A percentile compares a stretch with the other conserved stretches of the same genome.
Evolutionary conservation across 2,329 filamentous ascomycete species (phyloP).

Genomic region (Aspergillus viridinutans): DNA sequence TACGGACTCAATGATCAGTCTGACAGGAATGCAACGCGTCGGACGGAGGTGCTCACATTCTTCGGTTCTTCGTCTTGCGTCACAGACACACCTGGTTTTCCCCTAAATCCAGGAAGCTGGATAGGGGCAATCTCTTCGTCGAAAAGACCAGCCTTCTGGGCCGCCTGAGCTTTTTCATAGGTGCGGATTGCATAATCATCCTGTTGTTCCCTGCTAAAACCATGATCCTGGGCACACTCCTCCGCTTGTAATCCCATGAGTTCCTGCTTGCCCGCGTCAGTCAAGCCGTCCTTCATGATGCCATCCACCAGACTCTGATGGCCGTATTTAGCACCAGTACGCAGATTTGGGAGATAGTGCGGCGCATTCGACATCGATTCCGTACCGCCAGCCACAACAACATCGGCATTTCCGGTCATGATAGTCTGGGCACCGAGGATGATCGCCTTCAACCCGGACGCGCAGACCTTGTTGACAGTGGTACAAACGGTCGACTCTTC

Average conservation of each 20-base stretch:
- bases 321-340: conserved; percentile 88
- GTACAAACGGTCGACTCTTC: conserved; percentile 75
- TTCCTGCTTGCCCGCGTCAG: conserved; percentile 84
- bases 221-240: conserved; percentile 83
- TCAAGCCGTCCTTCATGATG: conserved; percentile 89
- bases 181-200: conserved; percentile 94
- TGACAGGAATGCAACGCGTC: not conserved
- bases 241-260: conserved; percentile 94
- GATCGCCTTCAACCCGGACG: conserved; percentile 89
- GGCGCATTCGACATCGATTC: conserved; percentile 99
- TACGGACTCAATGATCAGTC: conserved; percentile 16
- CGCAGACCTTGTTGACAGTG: conserved; percentile 98
- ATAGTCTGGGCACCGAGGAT: conserved; percentile 95
- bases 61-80: conserved; percentile 92
- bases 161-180: conserved; percentile 89
- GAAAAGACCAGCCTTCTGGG: conserved; percentile 77
- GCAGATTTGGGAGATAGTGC: conserved; percentile 86
- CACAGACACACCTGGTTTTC: conserved; percentile 78
- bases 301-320: conserved; percentile 85
- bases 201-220: conserved; percentile 76
- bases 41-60: conserved; percentile 55
- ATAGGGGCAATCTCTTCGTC: conserved; percentile 82
- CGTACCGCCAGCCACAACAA: conserved; percentile 88
- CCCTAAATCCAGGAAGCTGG: conserved; percentile 80
- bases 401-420: conserved; percentile 88